Conservation (phyloP, 306 rosid species). For the Sphenostylis stenocarpa region DNA sequence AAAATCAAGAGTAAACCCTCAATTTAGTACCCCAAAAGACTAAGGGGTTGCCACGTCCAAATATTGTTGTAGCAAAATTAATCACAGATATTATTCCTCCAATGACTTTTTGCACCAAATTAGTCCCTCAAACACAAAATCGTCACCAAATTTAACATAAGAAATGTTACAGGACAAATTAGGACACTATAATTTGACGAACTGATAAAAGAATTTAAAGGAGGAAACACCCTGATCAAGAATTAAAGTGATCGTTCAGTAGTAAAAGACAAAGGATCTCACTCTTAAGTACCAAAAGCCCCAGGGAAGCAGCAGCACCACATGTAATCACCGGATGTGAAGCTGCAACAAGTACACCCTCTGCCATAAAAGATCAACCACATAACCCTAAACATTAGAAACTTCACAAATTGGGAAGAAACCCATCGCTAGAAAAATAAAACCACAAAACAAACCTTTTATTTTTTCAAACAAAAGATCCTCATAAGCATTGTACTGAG, state of each 20-base stretch:
- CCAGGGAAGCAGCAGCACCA: constrained; percentile 67
- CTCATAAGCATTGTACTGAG: constrained; percentile 64
- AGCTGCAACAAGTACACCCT: constrained; percentile 67
- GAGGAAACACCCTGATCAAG: not conserved
- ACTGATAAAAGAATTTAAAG: not conserved
- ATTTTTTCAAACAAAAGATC: constrained; percentile 60
- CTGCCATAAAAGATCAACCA: constrained; percentile 46
- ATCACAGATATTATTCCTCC: not conserved
- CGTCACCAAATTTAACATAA: not conserved
- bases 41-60: not conserved
- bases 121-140: not conserved
- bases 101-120: not conserved
- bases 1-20: not conserved
- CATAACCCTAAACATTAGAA: constrained; percentile 6
- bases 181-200: not conserved
- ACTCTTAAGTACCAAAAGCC: constrained; percentile 65
- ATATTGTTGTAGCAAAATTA: not conserved
- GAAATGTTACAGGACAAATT: not conserved
- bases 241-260: not conserved
- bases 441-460: constrained; percentile 60
- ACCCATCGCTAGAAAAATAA: not conserved
- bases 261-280: constrained; percentile 25
- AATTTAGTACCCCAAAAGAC: not conserved
- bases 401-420: not conserved
- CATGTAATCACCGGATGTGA: constrained; percentile 69